Evolutionary conservation across 2,329 filamentous ascomycete species (phyloP).

Genomic region (Sporothrix dimorphospora): DNA sequence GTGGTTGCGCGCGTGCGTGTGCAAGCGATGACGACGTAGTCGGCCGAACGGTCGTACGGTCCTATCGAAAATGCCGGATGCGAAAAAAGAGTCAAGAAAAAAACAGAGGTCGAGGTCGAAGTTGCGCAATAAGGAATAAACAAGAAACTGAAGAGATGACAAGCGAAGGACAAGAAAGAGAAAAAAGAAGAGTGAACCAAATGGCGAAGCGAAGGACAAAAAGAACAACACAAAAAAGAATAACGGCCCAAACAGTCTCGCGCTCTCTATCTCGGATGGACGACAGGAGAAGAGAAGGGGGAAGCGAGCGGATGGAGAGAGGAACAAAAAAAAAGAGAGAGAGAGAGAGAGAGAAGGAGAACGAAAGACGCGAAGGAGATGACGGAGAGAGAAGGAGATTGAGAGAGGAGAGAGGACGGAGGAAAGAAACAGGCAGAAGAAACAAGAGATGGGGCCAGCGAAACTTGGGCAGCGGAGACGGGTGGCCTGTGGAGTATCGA

Average conservation of each 20-base stretch:
- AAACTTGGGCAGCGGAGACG: slow-evolving; percentile 18
- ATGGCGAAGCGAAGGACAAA: slow-evolving; percentile 16
- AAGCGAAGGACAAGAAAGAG: slow-evolving; percentile 4
- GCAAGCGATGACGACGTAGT: slow-evolving; percentile 22
- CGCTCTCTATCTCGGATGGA: slow-evolving; percentile 13
- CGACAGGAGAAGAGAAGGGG: background rate
- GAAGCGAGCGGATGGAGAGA: slow-evolving; percentile 23
- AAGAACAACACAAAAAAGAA: slow-evolving; percentile 3
- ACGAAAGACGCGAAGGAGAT: slow-evolving; percentile 4
- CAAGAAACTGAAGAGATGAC: background rate
- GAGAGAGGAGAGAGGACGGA: background rate
- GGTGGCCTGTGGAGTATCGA: slow-evolving; percentile 20
- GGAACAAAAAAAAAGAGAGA: background rate
- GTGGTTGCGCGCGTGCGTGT: slow-evolving; percentile 21
- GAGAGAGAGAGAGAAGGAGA: slow-evolving; percentile 10
- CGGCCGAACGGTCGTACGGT: slow-evolving; percentile 17
- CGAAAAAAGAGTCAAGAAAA: slow-evolving; percentile 5
- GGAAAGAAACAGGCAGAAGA: slow-evolving; percentile 4
- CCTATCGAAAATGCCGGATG: slow-evolving; percentile 20
- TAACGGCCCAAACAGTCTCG: background rate
- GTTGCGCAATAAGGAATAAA: slow-evolving; percentile 21
- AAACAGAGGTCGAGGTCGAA: background rate
- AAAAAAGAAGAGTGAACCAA: background rate
- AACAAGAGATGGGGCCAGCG: slow-evolving; percentile 6
- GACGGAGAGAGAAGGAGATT: background rate